Evolutionary conservation across 2,329 filamentous ascomycete genomes (phyloP), one percentile per base, ranked within the genome.

Genomic region (Botrytis porri): DNA sequence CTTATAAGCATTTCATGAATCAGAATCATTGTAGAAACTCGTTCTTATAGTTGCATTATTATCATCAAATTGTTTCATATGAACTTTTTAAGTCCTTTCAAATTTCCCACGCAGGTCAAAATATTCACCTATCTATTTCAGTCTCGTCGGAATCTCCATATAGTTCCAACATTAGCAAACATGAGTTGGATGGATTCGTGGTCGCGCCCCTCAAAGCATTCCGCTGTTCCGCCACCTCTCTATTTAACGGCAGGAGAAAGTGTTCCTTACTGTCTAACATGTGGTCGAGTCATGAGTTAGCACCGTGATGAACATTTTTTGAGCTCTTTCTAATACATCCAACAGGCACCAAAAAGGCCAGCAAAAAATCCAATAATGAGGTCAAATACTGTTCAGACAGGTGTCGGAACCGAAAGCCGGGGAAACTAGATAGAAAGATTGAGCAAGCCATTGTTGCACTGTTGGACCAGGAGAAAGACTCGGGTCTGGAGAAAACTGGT

Each of bases 321-420:
- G 43, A 43, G 12, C 43, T 43, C 3, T 37, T 12, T 67, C 70
- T 71, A 67, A 71, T 67, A 25, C 39, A 45, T 25, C 22, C 29
- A 25, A 45, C 22, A 71, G 70, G 32, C 70, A 59, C 70, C 20
- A 71, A 67, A 60, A 71, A 71, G 43, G 39, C 70, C 0, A 71
- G 35, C 70, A 71, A 71, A 41, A 71, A 67, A 39, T 14, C 62
- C 18, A 71, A 71, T 9, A 67, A 67, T 57, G 70, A 71, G 48
- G 63, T 76, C 80, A 89, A 88, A 75, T 90, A 89, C 81, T 90
- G 88, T 81, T 90, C 88, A 0, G 82, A 84, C 63, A 82, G 85
- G 54, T 90, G 88, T 75, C 83, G 86, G 32, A 83, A 82, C 48
- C 83, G 83, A 54, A 89, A 88, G 77, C 86, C 85, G 0, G 82